phyloP scores from a whole-genome alignment of 352 stramenopile species.

The Pythium chondricola region DNA sequence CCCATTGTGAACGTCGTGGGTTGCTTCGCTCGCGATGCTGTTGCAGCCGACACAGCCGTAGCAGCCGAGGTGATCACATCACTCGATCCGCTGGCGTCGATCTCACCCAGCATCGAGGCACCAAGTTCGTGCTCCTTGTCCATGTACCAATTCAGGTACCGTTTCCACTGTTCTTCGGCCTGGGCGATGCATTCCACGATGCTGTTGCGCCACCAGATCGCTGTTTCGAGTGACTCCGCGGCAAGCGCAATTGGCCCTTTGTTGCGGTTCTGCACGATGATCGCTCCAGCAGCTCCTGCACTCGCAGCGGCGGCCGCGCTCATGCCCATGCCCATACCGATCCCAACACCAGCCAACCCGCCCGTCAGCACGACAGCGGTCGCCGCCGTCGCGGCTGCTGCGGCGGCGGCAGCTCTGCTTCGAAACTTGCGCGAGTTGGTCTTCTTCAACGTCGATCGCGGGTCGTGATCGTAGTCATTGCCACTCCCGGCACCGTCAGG shows the following conservation, averaged over 20 bases:
- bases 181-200: conserved; percentile 82
- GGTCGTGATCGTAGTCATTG: conserved; percentile 44
- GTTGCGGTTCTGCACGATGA: conserved; percentile 66
- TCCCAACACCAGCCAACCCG: conserved; percentile 67
- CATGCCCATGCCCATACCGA: conserved; percentile 79
- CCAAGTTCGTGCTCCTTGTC: conserved; percentile 51
- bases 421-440: conserved; percentile 50
- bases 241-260: conserved; percentile 70
- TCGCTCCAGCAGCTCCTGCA: conserved; percentile 56
- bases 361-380: conserved; percentile 76
- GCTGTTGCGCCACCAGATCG: conserved; percentile 81
- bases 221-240: conserved; percentile 77
- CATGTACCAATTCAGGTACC: conserved; percentile 85
- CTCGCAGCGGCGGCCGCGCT: conserved; percentile 68
- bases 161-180: conserved; percentile 80
- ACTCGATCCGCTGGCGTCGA: conserved; percentile 6
- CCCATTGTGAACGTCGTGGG: conserved; percentile 3
- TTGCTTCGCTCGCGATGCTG: background rate
- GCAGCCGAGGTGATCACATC: background rate
- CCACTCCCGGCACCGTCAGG: conserved; percentile 17
- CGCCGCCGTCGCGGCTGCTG: conserved; percentile 64
- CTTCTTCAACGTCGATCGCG: conserved; percentile 39
- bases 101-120: background rate
- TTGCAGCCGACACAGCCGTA: too few species aligned
- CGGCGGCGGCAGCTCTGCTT: conserved; percentile 50